A percentile compares a stretch with the other conserved stretches of the same genome.
These are phyloP conservation scores for Sesbania bispinosa DNA, from an alignment of 306 rosid species.

Conservation along the genomic window DNA sequence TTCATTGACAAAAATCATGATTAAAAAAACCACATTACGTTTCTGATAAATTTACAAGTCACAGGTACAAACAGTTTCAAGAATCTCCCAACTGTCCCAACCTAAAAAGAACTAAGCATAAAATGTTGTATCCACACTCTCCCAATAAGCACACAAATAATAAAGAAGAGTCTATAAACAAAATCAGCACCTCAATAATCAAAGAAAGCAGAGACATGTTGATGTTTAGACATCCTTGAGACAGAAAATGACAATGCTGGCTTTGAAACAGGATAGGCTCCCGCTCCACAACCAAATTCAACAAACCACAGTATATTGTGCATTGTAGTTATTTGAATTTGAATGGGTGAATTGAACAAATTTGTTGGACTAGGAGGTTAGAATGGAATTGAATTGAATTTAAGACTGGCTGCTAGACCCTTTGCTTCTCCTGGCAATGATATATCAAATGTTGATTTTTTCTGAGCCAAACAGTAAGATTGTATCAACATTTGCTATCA, in stretches of 20 bases:
- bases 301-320: background rate
- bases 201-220: conserved; percentile 25
- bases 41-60: no score
- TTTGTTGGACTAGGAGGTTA: background rate
- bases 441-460: background rate
- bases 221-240: background rate
- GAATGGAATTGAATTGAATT: background rate
- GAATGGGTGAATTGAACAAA: background rate
- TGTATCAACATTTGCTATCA: background rate
- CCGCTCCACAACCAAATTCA: conserved; percentile 12
- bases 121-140: conserved; percentile 22
- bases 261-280: background rate
- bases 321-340: background rate
- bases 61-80: conserved; percentile 39
- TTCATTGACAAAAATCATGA: no score
- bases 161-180: background rate
- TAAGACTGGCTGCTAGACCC: background rate
- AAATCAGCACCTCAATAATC: conserved; percentile 31
- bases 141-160: conserved; percentile 2
- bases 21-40: no score
- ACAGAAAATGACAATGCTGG: background rate
- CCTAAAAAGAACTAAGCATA: conserved; percentile 20
- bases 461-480: background rate
- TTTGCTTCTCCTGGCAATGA: background rate
- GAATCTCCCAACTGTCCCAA: conserved; percentile 53